These are phyloP conservation scores for Heterobasidion parviporum DNA, from an alignment of 1,284 basidiomycete species.

Conservation along the genomic window DNA sequence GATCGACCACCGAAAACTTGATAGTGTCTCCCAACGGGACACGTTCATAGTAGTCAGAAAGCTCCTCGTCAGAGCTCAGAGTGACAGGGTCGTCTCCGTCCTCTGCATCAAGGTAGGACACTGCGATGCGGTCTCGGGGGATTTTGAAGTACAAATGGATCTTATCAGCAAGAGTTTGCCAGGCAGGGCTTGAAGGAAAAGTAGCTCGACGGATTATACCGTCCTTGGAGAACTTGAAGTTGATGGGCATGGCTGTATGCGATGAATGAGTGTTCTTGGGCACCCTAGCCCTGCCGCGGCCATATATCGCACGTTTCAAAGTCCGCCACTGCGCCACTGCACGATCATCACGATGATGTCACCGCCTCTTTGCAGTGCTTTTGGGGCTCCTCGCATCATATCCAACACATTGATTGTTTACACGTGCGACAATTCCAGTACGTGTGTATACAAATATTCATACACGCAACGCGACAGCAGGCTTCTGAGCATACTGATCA, in stretches of 20 bases:
- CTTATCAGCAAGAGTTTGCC: slow-evolving; percentile 46
- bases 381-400: too few relatives aligned
- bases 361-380: too few relatives aligned
- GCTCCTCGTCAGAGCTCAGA: slow-evolving; percentile 60
- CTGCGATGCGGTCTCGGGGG: slow-evolving; percentile 45
- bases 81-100: slow-evolving; percentile 64
- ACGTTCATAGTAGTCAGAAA: slow-evolving; percentile 49
- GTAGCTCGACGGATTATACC: slow-evolving; percentile 51
- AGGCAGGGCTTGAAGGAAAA: slow-evolving; percentile 43
- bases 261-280: too few relatives aligned
- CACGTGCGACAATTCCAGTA: too few relatives aligned
- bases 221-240: slow-evolving; percentile 50
- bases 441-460: too few relatives aligned
- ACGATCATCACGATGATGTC: too few relatives aligned
- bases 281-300: background rate
- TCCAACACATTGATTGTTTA: too few relatives aligned
- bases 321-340: too few relatives aligned
- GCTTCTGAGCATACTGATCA: background rate
- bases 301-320: background rate
- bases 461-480: background rate
- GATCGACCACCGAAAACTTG: slow-evolving; percentile 58
- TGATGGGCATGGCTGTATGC: slow-evolving; percentile 27
- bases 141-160: slow-evolving; percentile 51
- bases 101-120: slow-evolving; percentile 53
- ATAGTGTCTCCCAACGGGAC: slow-evolving; percentile 25